Percentiles rank a stretch among this genome's conserved stretches.
Conservation (phyloP, 352 stramenopile species). For the Phytophthora agathidicida region DNA sequence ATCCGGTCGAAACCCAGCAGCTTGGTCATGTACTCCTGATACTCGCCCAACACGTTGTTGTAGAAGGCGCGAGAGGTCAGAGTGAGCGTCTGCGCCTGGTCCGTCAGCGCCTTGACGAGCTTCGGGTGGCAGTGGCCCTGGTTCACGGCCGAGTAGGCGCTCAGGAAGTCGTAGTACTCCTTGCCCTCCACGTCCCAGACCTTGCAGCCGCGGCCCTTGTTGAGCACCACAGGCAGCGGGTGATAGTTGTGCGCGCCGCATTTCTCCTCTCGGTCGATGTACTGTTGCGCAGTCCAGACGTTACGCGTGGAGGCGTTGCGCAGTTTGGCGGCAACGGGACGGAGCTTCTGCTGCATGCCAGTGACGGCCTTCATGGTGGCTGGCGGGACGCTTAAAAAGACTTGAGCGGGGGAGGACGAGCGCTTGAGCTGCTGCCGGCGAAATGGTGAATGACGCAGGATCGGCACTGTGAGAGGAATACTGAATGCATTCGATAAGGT, state of each 20-base stretch:
- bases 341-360: conserved; percentile 18
- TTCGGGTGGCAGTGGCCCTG: conserved; percentile 98
- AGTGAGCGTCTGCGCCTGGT: conserved; percentile 95
- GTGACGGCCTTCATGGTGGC: conserved; percentile 21
- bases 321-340: conserved; percentile 18
- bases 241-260: conserved; percentile 99
- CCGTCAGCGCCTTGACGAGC: conserved; percentile 94
- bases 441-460: conserved; percentile 26
- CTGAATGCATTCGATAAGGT: not conserved
- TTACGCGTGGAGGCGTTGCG: conserved; percentile 28
- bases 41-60: conserved; percentile 97
- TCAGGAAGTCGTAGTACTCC: conserved; percentile 99
- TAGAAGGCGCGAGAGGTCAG: conserved; percentile 99
- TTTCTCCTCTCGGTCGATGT: conserved; percentile 90
- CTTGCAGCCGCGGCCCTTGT: conserved; percentile 91
- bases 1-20: conserved; percentile 98
- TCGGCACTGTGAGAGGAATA: not conserved
- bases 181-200: conserved; percentile 97
- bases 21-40: conserved; percentile 96
- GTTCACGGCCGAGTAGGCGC: conserved; percentile 92
- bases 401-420: not conserved
- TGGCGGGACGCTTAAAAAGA: not conserved
- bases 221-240: conserved; percentile 97
- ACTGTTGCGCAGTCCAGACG: conserved; percentile 61
- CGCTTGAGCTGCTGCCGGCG: conserved; percentile 16